Evolutionary conservation across 1,284 basidiomycete genomes (phyloP).

Genomic region (Apiotrichum sp.): DNA sequence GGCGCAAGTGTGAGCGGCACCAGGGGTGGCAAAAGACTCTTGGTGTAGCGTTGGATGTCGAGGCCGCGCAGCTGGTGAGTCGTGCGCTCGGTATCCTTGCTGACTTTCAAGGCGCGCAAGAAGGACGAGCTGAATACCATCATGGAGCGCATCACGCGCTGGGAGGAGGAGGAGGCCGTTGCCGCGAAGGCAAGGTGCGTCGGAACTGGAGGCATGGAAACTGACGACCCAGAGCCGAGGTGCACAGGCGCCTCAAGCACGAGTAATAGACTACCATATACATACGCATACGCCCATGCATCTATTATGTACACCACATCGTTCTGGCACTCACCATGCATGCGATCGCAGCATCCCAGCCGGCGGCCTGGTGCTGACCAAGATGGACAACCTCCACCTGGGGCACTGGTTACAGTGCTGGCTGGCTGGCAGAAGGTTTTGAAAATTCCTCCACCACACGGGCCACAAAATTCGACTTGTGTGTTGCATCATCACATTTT

Average conservation of each 20-base stretch:
- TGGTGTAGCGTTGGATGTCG: constrained; percentile 27
- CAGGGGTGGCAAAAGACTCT: constrained; percentile 40
- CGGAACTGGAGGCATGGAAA: neutral
- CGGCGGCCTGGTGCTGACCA: neutral
- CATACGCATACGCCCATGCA: neutral
- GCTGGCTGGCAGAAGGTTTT: neutral
- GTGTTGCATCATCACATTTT: neutral
- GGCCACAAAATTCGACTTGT: neutral
- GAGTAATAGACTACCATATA: neutral
- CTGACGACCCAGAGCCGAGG: neutral
- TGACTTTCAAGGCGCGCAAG: constrained; percentile 8
- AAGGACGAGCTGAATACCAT: constrained; percentile 4
- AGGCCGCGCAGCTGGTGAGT: constrained; percentile 28
- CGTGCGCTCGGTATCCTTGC: neutral
- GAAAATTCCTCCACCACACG: neutral
- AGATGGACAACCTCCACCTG: neutral
- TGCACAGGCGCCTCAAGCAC: neutral
- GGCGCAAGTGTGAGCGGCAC: constrained; percentile 36
- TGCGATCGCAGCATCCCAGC: neutral
- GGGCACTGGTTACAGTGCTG: too few species aligned
- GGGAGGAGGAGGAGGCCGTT: neutral
- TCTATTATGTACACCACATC: too few species aligned
- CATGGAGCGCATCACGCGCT: constrained; percentile 1
- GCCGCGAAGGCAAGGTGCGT: neutral
- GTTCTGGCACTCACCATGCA: neutral